Evolutionary conservation across 371 early-diverging fungal genomes (phyloP), one percentile per base, ranked within the genome.

Genomic region (Nematocida ironsii): DNA sequence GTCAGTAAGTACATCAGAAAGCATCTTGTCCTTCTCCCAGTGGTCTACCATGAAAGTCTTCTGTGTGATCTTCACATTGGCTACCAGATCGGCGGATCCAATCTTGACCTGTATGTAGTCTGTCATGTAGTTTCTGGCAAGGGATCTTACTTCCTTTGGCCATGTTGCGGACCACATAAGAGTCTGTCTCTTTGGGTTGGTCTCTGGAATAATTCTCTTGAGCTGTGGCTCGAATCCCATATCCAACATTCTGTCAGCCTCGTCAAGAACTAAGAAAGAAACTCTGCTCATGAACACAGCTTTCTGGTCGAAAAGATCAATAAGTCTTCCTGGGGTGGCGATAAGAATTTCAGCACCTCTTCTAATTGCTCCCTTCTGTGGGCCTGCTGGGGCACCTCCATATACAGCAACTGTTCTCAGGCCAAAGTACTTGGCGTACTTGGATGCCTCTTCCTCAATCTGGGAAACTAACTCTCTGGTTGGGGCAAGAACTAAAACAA

Each of bases 161-260:
- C 97, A 97, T 6, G 99, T 99, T 6, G 99, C 99, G 88, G 93
- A 93, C 96, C 96, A 97, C 96, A 99, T 96, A 52, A 99, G 91
- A 18, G 96, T 96, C 88, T 99, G 99, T 84, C 96, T 89, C 82
- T 97, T 94, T 64, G 94, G 95, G 25, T 96, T 92, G 84, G 97
- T 95, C 18, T 95, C 94, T 69, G 94, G 94, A 42, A 97, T 94
- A 85, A 98, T 96, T 86, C 93, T 94, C 85, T 95, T 92, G 83
- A 98, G 92, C 89, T 98, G 97, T 61, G 96, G 96, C 89, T 98
- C 97, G 87, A 97, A 97, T 85, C 97, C 97, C 96, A 96, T 95
- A 88, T 97, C 97, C 47, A 98, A 87, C 93, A 99, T 96, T 85
- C 93, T 91, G 87, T 99, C 99, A 13, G 96, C 96, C 88, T 97